Evolutionary conservation across 345 rosid genomes (phyloP), one percentile per base, ranked within the genome.

Genomic region (Triadica sebifera): DNA sequence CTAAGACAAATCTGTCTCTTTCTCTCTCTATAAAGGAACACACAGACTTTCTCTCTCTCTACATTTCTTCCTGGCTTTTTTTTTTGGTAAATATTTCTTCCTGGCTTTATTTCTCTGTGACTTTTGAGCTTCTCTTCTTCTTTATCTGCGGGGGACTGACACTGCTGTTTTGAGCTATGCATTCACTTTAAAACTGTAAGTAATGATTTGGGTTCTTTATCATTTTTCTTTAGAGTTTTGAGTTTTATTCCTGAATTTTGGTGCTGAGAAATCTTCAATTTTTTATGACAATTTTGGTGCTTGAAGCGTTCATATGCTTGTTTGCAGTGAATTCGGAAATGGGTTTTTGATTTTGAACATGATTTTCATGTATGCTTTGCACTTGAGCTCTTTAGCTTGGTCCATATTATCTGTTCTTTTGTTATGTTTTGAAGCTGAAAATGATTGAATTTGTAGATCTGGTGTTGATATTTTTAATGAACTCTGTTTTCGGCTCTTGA

Each of bases 51-150:
- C 34, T 67, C 70, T 82, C 86, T 65, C 84, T 84, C 76, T 69
- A 69, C 72, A 67, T 72, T 51, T 60, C 38, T 38, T 29, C 13
- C 55, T 47, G 55, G 66, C 66, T 51, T 64, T 78, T 72, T n/a
- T n/a, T n/a, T n/a, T n/a, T n/a, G n/a, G n/a, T n/a, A n/a, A n/a
- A n/a, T n/a, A 67, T 72, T 51, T 60, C 38, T 38, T 29, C 13
- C 55, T 49, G 55, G 66, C 66, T 51, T 65, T 78, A 69, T 73
- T 77, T 56, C 70, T 62, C 47, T 77, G 75, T 20, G 82, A 80
- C 85, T 81, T 85, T 82, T 75, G 73, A 73, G 81, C 72, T 80
- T 81, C 86, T 85, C 79, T 16, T 64, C 74, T 70, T 75, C 81
- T 79, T 59, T 75, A 81, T 77, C 79, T 62, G 59, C 60, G 75